Conservation (phyloP, 192 early-diverging fungal species). For the Chytriomyces sp. region DNA sequence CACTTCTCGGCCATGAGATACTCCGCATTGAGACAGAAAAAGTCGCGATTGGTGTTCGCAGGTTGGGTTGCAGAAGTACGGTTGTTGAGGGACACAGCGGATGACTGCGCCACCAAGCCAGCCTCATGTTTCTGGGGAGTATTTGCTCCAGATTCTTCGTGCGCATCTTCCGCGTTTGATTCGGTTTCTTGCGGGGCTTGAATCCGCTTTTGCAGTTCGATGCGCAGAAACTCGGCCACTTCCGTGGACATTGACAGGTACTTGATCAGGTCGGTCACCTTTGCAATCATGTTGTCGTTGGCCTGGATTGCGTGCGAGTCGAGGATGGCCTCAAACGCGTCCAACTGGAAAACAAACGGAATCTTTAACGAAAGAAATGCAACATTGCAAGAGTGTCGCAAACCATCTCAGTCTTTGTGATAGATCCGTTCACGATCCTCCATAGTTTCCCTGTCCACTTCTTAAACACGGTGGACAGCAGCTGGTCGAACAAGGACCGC, state of each 20-base stretch:
- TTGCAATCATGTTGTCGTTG: constrained; percentile 32
- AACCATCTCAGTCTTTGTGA: constrained; percentile 51
- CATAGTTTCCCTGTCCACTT: constrained; percentile 50
- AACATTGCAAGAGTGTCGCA: neutral
- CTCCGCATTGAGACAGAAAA: constrained; percentile 25
- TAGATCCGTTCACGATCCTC: constrained; percentile 42
- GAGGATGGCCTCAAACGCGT: constrained; percentile 17
- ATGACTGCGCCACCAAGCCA: neutral
- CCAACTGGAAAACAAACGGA: constrained; percentile 1
- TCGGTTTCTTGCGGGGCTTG: neutral
- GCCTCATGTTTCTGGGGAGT: neutral
- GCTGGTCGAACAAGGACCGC: constrained; percentile 40
- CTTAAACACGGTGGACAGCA: constrained; percentile 50
- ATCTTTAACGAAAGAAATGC: neutral
- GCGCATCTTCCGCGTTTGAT: neutral
- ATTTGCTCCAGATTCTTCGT: neutral
- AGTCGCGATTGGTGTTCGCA: constrained; percentile 4
- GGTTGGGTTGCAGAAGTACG: neutral
- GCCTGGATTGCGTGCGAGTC: constrained; percentile 31
- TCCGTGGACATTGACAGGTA: constrained; percentile 36
- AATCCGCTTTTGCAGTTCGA: neutral
- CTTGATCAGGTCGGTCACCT: constrained; percentile 32
- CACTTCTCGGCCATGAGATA: constrained; percentile 31
- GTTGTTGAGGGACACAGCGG: neutral
- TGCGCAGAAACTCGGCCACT: constrained; percentile 22